Evolutionary conservation across 495 filamentous ascomycete species (phyloP).

Genomic region (Xylaria acuta): DNA sequence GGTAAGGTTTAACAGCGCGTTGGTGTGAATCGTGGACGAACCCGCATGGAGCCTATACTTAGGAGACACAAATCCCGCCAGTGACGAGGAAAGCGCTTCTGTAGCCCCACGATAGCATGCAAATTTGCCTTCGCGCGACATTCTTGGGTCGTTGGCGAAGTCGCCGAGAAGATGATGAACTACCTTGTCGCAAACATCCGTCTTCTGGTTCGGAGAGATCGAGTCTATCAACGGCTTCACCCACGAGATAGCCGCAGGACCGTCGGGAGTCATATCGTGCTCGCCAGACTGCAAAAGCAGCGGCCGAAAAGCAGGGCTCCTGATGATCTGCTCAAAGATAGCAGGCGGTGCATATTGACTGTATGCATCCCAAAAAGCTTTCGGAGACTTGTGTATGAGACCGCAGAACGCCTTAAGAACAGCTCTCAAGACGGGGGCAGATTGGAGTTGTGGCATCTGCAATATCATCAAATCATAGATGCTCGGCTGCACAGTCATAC

Average conservation of each 20-base stretch:
- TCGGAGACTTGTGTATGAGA: constrained; percentile 73
- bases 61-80: constrained; percentile 51
- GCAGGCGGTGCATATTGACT: constrained; percentile 75
- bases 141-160: constrained; percentile 59
- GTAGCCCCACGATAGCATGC: constrained; percentile 56
- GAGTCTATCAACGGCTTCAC: constrained; percentile 76
- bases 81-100: constrained; percentile 50
- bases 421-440: constrained; percentile 61
- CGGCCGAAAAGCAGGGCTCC: constrained; percentile 68
- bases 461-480: constrained; percentile 78
- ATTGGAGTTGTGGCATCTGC: constrained; percentile 67
- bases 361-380: constrained; percentile 86
- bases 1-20: constrained; percentile 56
- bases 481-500: constrained; percentile 72
- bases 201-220: constrained; percentile 70
- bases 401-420: constrained; percentile 69
- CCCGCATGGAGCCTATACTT: constrained; percentile 50
- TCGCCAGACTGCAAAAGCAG: constrained; percentile 64
- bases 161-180: constrained; percentile 71
- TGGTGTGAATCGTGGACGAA: constrained; percentile 58
- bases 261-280: constrained; percentile 59
- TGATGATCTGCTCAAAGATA: constrained; percentile 78
- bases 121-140: constrained; percentile 45
- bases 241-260: constrained; percentile 69
- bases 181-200: constrained; percentile 73